phyloP scores from a whole-genome alignment of 257 asterid genomes.

The Sherardia arvensis region DNA sequence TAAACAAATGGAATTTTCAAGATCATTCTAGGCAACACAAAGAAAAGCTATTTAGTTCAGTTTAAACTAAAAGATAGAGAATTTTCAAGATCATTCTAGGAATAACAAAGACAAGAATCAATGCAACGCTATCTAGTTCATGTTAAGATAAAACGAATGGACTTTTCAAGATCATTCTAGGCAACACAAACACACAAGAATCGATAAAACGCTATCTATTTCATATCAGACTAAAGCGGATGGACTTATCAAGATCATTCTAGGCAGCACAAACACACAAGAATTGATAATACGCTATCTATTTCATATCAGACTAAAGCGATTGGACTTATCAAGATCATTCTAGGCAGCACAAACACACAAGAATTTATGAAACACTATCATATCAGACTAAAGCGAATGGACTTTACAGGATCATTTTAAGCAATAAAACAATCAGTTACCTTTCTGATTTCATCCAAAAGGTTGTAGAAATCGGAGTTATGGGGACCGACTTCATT shows the following conservation, averaged over 20 bases:
- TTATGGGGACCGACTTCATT: conserved; percentile 70
- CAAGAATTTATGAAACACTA: neutral
- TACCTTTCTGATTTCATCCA: conserved; percentile 77
- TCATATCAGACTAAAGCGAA: neutral
- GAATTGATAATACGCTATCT: neutral
- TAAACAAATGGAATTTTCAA: neutral
- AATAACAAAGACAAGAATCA: neutral
- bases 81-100: neutral
- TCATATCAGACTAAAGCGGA: neutral
- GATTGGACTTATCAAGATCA: neutral
- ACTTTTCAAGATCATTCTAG: neutral
- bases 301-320: neutral
- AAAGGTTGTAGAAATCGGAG: conserved; percentile 72
- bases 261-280: neutral
- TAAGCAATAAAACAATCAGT: neutral
- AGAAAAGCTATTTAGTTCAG: too few species aligned
- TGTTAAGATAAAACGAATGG: neutral
- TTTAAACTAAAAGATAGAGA: neutral
- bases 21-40: neutral
- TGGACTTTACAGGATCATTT: neutral
- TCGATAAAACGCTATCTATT: too few species aligned
- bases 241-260: neutral
- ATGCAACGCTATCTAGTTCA: neutral
- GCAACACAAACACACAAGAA: neutral
- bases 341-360: neutral